A percentile compares a stretch with the other conserved stretches of the same genome.
These are phyloP conservation scores for Boletus subluridellus DNA, from an alignment of 1,284 basidiomycete species.

Conservation along the genomic window DNA sequence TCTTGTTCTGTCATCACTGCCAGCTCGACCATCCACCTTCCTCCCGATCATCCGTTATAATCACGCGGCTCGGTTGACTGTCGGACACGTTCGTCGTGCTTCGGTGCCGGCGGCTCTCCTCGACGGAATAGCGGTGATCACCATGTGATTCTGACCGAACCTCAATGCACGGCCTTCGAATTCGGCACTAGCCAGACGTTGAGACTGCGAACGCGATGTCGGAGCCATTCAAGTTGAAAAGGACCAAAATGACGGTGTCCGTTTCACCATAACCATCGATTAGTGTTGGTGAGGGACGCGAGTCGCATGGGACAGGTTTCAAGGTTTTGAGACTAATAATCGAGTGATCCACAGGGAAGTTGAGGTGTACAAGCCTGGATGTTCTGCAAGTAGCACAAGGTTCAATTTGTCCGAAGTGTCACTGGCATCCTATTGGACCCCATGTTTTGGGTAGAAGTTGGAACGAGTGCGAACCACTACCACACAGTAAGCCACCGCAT, in stretches of 20 bases:
- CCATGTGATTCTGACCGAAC: constrained; percentile 9
- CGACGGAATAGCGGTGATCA: constrained; percentile 33
- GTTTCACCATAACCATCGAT: background rate
- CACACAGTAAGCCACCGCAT: background rate
- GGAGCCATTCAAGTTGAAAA: background rate
- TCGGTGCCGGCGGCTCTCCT: constrained; percentile 47
- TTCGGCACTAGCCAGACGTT: background rate
- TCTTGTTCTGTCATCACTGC: background rate
- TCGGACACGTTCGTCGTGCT: constrained; percentile 51
- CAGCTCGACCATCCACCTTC: constrained; percentile 44
- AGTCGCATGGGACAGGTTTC: background rate
- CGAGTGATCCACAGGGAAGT: too few species aligned
- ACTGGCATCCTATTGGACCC: background rate
- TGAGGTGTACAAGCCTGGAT: too few species aligned
- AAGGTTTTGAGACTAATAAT: too few species aligned
- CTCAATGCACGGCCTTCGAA: background rate
- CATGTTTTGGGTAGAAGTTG: background rate
- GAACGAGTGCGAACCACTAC: background rate
- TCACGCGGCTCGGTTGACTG: constrained; percentile 43
- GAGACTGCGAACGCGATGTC: background rate
- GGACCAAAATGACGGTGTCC: background rate
- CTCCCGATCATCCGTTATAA: constrained; percentile 35
- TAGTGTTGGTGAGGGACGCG: background rate
- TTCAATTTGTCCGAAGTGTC: background rate
- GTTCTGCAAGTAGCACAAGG: too few species aligned